A percentile compares a stretch with the other conserved stretches of the same genome.
Evolutionary conservation across 164 flowering plant genomes (phyloP).

Genomic region (Aristolochia fimbriata): DNA sequence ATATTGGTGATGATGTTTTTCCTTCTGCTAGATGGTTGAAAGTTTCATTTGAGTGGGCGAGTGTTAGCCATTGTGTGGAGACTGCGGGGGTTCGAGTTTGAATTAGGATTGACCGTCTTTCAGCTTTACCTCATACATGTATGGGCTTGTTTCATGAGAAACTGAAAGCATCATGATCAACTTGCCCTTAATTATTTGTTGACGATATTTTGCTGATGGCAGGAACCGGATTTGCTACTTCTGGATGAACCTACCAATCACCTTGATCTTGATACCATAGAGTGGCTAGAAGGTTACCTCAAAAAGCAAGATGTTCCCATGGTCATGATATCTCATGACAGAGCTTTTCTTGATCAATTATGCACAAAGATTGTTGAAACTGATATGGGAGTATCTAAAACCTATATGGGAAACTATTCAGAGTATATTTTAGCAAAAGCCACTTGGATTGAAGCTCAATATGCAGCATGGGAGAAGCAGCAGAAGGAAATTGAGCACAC

Average conservation of each 20-base stretch:
- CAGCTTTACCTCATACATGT: no score
- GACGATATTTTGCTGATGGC: conserved; percentile 13
- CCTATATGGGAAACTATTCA: conserved; percentile 86
- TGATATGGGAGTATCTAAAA: conserved; percentile 95
- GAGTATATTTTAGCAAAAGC: conserved; percentile 67
- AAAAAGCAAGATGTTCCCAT: conserved; percentile 81
- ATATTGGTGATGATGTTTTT: no score
- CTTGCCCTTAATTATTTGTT: background rate
- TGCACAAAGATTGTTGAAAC: conserved; percentile 98
- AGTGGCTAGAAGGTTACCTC: conserved; percentile 97
- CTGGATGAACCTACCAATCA: conserved; percentile 99
- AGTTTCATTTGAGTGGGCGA: no score
- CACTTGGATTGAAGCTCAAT: conserved; percentile 81
- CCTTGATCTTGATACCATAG: conserved; percentile 94
- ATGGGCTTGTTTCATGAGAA: no score
- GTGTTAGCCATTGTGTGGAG: no score
- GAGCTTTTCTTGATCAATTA: conserved; percentile 97
- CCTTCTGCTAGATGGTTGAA: no score
- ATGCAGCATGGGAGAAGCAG: conserved; percentile 97
- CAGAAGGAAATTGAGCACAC: conserved; percentile 89
- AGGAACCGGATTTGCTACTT: conserved; percentile 94
- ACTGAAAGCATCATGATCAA: no score
- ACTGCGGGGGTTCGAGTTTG: no score
- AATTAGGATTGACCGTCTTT: no score
- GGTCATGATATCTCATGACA: conserved; percentile 98